Evolutionary conservation across 306 rosid genomes (phyloP), one percentile per base, ranked within the genome.

Genomic region (Glycyrrhiza uralensis): DNA sequence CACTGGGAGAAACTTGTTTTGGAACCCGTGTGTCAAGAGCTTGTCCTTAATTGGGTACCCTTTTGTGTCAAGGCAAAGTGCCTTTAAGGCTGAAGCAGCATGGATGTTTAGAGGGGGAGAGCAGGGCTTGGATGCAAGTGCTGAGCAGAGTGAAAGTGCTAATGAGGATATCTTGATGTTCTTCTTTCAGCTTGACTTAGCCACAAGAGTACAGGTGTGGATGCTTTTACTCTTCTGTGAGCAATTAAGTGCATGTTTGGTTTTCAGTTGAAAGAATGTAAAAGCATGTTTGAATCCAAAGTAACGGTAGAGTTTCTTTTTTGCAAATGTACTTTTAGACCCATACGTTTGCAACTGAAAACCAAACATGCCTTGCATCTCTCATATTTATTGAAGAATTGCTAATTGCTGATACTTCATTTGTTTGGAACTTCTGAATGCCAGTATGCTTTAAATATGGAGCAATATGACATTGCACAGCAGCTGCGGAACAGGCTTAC

Each of bases 161-260:
- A 91, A 89, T 80, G 96, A 93, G 79, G 90, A 85, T 85, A 86
- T 93, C 28, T 85, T 93, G 88, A 70, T 91, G 76, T 91, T 93
- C 87, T 91, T 91, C 74, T 93, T 93, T 76, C 96, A 86, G 82
- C 68, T 91, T 6, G 98, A 93, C 82, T 83, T 91, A 65, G 96
- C 94, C 42, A 93, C 98, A 46, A 83, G 98, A 78, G 98, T 91
- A 18, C 98, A 91, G 97, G 98, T 93, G 30, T 58, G 71, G 9
- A 8, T 42, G 51, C 33, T 32, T 59, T 52, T 79, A 29, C 17
- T 75, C 52, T 35, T 44, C 35, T 51, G 14, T 62, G 47, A 5
- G 52, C 17, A 18, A 46, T 33, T 52, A 36, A 36, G 45, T 65
- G n/a, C n/a, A n/a, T 65, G 36, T 52, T 4, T 59, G n/a, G 30